Conservation (phyloP, 805 yeast species). For the Debaryomyces maramus region DNA sequence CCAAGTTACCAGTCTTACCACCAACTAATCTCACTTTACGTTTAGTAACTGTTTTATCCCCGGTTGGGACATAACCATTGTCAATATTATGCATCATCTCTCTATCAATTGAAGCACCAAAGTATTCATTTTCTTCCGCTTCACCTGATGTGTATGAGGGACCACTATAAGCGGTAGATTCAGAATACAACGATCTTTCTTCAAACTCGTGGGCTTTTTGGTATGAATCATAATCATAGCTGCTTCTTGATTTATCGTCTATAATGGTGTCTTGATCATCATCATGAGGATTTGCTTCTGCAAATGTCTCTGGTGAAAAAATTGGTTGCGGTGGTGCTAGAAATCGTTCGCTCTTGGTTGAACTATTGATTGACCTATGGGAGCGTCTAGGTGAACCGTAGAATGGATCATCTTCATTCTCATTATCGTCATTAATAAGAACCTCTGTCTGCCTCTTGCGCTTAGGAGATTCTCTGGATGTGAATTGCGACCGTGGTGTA, state of each 20-base stretch:
- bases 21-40: slow-evolving; percentile 70
- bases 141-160: slow-evolving; percentile 26
- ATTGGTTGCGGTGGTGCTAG: slow-evolving; percentile 67
- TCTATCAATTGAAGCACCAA: slow-evolving; percentile 47
- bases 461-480: slow-evolving; percentile 70
- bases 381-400: slow-evolving; percentile 41
- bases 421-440: slow-evolving; percentile 40
- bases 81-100: slow-evolving; percentile 46
- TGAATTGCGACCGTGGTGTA: slow-evolving; percentile 66
- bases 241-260: slow-evolving; percentile 18
- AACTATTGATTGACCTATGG: slow-evolving; percentile 29
- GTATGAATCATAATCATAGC: slow-evolving; percentile 36
- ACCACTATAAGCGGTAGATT: slow-evolving; percentile 34
- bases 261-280: slow-evolving; percentile 34
- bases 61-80: slow-evolving; percentile 50
- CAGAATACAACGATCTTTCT: slow-evolving; percentile 36
- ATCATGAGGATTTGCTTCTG: slow-evolving; percentile 49
- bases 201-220: slow-evolving; percentile 36
- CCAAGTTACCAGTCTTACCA: slow-evolving; percentile 71
- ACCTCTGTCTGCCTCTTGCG: slow-evolving; percentile 51
- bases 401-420: slow-evolving; percentile 19
- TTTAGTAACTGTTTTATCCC: slow-evolving; percentile 66
- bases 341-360: slow-evolving; percentile 48
- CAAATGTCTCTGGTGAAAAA: slow-evolving; percentile 61
- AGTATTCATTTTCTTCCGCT: slow-evolving; percentile 36